Evolutionary conservation across 225 moss, liverwort and hornwort species (phyloP).

Genomic region (Lunularia cruciata): DNA sequence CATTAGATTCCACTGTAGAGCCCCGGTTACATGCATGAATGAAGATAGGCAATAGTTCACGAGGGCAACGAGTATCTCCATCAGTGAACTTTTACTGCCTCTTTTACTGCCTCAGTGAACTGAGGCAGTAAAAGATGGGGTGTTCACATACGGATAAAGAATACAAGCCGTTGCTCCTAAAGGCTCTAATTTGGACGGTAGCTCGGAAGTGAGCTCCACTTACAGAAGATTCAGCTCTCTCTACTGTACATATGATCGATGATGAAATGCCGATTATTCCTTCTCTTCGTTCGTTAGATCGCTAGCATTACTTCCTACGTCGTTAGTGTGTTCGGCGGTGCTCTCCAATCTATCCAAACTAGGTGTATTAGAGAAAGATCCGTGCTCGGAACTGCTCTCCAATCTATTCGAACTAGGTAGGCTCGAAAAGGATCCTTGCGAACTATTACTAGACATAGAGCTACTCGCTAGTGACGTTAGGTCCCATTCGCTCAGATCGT

Average conservation of each 20-base stretch:
- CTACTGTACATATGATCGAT: slow-evolving; percentile 1
- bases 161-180: no score
- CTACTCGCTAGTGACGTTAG: slow-evolving; percentile 16
- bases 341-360: background rate
- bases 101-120: no score
- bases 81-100: no score
- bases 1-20: no score
- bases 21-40: no score
- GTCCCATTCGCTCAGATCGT: slow-evolving; percentile 35
- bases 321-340: background rate
- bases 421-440: background rate
- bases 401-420: slow-evolving; percentile 6
- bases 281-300: slow-evolving; percentile 1
- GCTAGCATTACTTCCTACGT: background rate
- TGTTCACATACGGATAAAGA: no score
- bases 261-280: background rate
- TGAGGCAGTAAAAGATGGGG: no score
- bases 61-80: no score
- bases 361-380: no score
- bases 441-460: slow-evolving; percentile 3
- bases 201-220: no score
- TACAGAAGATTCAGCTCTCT: slow-evolving; percentile 8
- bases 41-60: no score
- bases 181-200: no score
- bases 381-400: background rate